Evolutionary conservation across 805 yeast species (phyloP), one percentile per base, ranked within the genome.

Genomic region (Candida fluviatilis): DNA sequence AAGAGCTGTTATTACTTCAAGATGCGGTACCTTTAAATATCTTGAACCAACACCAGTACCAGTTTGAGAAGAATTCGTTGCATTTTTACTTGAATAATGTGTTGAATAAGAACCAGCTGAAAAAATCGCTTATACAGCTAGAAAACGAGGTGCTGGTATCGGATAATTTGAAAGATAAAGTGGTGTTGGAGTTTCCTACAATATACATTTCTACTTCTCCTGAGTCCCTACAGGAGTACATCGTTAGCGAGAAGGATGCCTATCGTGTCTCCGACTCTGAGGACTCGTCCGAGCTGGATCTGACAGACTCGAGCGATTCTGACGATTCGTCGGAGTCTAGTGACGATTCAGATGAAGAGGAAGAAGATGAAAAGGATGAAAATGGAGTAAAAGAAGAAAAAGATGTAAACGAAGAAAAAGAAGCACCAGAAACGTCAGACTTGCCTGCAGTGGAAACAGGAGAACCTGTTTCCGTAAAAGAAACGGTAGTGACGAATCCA

Each of bases 121-220:
- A 38, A 17, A 42, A 51, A 16, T 60, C 66, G 23, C 50, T 75
- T 18, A 57, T 78, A 2, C 52, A 55, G 29, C 28, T 80, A 12
- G 61, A 66, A 15, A 48, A 47, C n/a, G 40, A 63, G 16, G 49
- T 85, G 1, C 73, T 74, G 0, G 75, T 72, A 17, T 65, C 67
- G 1, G 48, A 47, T 12, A 41, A 35, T 15, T 48, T 88, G n/a
- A 62, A 64, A 41, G 78, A 78, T 25, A 69, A 71, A 39, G 67
- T 79, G 0, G 84, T 88, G 0, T 68, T 87, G 25, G 96, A 88
- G 54, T 88, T 75, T 47, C 95, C 96, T 0, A 82, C 89, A 0
- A 64, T 88, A 4, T 70, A 65, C 39, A 65, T 83, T 1, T 62
- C 73, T 40, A 29, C 28, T 10, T 21, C 27, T 15, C 15, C 15